These are phyloP conservation scores for Penicillium cinerascens DNA, from an alignment of 495 filamentous ascomycete species.

Conservation along the genomic window DNA sequence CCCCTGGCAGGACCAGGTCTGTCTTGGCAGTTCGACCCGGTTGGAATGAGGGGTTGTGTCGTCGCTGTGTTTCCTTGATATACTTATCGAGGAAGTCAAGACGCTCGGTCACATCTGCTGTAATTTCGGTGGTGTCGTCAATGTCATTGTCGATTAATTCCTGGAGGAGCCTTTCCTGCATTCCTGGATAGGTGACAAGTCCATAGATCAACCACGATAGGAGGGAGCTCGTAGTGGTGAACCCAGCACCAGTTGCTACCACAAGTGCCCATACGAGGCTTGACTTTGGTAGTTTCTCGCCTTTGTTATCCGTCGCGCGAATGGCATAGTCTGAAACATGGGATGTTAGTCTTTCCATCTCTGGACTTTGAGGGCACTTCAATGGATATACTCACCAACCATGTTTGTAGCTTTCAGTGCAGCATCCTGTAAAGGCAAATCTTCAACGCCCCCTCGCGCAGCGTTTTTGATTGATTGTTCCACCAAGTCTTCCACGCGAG, in stretches of 20 bases:
- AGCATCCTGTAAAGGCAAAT: conserved; percentile 49
- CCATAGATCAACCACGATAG: conserved; percentile 54
- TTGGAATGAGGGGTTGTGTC: conserved; percentile 55
- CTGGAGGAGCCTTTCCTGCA: conserved; percentile 51
- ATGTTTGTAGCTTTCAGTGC: conserved; percentile 47
- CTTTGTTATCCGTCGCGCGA: conserved; percentile 49
- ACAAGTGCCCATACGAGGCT: conserved; percentile 28
- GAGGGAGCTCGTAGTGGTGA: conserved; percentile 50
- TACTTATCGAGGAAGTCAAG: conserved; percentile 51
- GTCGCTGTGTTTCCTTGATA: conserved; percentile 56
- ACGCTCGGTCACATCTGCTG: conserved; percentile 36
- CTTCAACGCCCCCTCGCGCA: conserved; percentile 26
- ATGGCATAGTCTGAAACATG: conserved; percentile 40
- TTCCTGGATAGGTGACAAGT: conserved; percentile 44
- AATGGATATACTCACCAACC: conserved; percentile 31
- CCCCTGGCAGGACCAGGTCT: conserved; percentile 52
- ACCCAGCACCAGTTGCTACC: conserved; percentile 48
- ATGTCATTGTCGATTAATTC: conserved; percentile 51
- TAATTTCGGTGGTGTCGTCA: conserved; percentile 31
- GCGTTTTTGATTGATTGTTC: conserved; percentile 36
- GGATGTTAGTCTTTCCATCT: too few species aligned
- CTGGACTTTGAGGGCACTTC: too few species aligned
- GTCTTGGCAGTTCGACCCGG: conserved; percentile 48
- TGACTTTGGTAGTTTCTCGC: conserved; percentile 46
- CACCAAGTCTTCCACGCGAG: conserved; percentile 31